Evolutionary conservation across 345 rosid species (phyloP), one percentile per base, ranked within the genome.

Genomic region (Raphanus raphanistrum): DNA sequence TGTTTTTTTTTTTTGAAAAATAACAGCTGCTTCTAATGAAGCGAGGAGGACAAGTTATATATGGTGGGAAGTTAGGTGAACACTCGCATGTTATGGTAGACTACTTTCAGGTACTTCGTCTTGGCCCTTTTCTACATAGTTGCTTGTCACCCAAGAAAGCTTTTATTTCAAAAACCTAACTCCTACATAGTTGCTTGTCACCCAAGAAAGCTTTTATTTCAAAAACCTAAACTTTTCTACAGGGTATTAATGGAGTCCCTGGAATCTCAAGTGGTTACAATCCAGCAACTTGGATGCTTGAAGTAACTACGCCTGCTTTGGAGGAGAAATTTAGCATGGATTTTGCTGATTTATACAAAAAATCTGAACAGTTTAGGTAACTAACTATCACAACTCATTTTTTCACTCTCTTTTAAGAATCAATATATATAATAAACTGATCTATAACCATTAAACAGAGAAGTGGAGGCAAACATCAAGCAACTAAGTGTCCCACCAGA

Each of bases 221-320:
- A 21, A 13, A 62, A n/a, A 10, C 66, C 66, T n/a, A 36, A 38
- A 65, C n/a, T 1, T 1, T 8, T 45, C 3, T 68, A 59, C 80
- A 94, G 98, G 85, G 87, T 43, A 79, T 92, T 63, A 16, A 52
- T 1, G 98, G 91, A 76, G 78, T 94, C 17, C 78, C 92, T 60
- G 85, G 79, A 25, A 89, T 92, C 66, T 84, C 88, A 6, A 81
- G 75, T 50, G 92, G 91, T 64, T 87, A 90, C 80, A 94, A 92
- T 73, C 95, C 97, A 74, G 98, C 98, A 66, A 94, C 98, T 25
- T 94, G 98, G 98, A 92, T 94, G 98, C 95, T 94, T 72, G 97
- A 92, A 82, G 91, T 87, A 73, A 90, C 93, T 27, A 86, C 92
- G 6, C 82, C 90, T 68, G 77, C 79, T 54, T 79, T 87, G 75